Conservation (phyloP, 352 stramenopile species). For the Phytopythium chamaehyphon region DNA sequence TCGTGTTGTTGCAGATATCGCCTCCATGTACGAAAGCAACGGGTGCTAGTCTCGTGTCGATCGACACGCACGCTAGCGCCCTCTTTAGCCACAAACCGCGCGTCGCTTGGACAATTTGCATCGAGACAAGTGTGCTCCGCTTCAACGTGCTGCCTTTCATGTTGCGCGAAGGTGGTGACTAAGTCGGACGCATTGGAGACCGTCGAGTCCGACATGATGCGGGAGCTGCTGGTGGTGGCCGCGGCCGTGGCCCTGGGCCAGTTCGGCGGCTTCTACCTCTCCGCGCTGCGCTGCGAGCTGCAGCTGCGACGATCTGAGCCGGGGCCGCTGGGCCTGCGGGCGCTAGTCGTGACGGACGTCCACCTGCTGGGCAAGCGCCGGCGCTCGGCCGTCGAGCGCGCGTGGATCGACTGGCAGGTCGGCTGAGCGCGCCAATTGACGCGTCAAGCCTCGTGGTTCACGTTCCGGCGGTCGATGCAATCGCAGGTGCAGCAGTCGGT, state of each 20-base stretch:
- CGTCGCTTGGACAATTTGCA: too few species aligned
- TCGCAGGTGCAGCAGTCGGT: constrained; percentile 32
- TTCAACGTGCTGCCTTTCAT: too few species aligned
- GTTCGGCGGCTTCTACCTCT: constrained; percentile 57
- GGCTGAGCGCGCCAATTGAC: neutral
- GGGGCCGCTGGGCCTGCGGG: constrained; percentile 13
- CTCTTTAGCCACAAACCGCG: too few species aligned
- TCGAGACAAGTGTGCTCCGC: too few species aligned
- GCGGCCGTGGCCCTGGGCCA: constrained; percentile 35
- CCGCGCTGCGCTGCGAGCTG: constrained; percentile 34
- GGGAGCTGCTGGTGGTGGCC: constrained; percentile 17
- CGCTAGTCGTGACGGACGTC: constrained; percentile 66
- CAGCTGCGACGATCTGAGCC: neutral
- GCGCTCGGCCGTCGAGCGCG: constrained; percentile 45
- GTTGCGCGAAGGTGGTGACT: too few species aligned
- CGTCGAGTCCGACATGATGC: constrained; percentile 1
- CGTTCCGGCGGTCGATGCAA: neutral
- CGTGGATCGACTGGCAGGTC: constrained; percentile 76
- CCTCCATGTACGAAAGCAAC: too few species aligned
- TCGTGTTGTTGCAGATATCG: too few species aligned
- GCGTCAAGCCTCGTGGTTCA: neutral
- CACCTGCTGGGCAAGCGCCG: constrained; percentile 70
- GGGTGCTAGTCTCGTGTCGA: too few species aligned
- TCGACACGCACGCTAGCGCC: too few species aligned
- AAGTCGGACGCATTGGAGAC: too few species aligned